Evolutionary conservation across 108 stramenopile genomes (phyloP).

Genomic region (Seminavis robusta): DNA sequence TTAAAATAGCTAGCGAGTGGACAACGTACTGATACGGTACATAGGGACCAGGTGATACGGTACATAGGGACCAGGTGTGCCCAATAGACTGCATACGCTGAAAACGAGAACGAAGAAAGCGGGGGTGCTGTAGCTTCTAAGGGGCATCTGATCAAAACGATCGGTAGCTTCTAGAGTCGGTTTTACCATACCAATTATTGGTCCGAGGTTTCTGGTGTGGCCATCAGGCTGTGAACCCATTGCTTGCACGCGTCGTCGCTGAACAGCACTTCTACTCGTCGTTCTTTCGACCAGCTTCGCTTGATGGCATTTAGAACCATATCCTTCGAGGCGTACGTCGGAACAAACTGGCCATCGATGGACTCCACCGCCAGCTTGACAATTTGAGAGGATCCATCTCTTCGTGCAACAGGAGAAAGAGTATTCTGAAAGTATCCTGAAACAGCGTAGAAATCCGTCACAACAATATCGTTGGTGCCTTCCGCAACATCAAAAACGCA

Average conservation of each 20-base stretch:
- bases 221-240: slow-evolving; percentile 34
- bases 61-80: no score
- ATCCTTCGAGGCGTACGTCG: slow-evolving; percentile 66
- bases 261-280: slow-evolving; percentile 58
- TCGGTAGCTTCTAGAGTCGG: no score
- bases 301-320: slow-evolving; percentile 70
- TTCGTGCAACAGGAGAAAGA: slow-evolving; percentile 4
- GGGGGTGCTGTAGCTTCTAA: no score
- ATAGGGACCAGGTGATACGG: no score
- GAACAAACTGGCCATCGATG: slow-evolving; percentile 77
- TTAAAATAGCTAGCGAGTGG: no score
- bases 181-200: no score
- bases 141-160: no score
- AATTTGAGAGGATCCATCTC: slow-evolving; percentile 25
- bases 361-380: slow-evolving; percentile 55
- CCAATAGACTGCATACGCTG: no score
- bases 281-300: slow-evolving; percentile 66
- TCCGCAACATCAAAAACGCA: slow-evolving; percentile 43
- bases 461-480: slow-evolving; percentile 44
- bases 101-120: no score
- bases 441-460: slow-evolving; percentile 63
- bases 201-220: no score
- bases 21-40: no score
- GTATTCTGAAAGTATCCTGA: slow-evolving; percentile 51
- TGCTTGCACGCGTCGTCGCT: slow-evolving; percentile 56